A percentile compares a stretch with the other conserved stretches of the same genome.
These are phyloP conservation scores for Wilhelminamyces savonicus DNA, from an alignment of 805 yeast genomes.

Conservation along the genomic window DNA sequence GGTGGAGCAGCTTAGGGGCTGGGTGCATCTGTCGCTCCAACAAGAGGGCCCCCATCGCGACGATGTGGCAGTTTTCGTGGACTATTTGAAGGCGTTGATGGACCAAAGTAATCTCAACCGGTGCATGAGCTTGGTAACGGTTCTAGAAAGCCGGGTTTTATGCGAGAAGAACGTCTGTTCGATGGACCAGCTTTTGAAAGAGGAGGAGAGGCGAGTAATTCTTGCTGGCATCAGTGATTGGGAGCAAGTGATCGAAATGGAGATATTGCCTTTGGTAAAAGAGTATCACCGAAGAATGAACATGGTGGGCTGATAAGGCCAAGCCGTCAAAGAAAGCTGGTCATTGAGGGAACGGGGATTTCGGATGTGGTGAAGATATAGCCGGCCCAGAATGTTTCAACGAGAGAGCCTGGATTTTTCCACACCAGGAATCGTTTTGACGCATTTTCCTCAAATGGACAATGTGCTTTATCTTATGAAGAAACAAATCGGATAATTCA, in stretches of 20 bases:
- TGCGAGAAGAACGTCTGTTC: constrained; percentile 4
- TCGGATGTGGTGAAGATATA: too few relatives aligned
- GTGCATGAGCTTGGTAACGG: constrained; percentile 12
- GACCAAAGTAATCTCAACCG: constrained; percentile 8
- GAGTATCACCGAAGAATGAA: neutral
- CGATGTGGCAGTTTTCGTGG: constrained; percentile 17
- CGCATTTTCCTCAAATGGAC: too few relatives aligned
- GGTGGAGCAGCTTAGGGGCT: constrained; percentile 13
- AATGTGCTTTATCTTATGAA: too few relatives aligned
- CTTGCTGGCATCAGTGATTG: constrained; percentile 12
- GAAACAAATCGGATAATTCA: too few relatives aligned
- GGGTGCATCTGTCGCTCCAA: constrained; percentile 19
- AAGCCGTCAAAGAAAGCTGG: too few relatives aligned
- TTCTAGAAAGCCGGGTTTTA: constrained; percentile 3
- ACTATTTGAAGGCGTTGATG: constrained; percentile 12
- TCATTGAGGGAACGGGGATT: too few relatives aligned
- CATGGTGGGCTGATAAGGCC: too few relatives aligned
- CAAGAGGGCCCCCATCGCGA: constrained; percentile 32
- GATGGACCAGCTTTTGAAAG: neutral
- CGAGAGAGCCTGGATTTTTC: too few relatives aligned
- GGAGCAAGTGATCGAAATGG: constrained; percentile 1
- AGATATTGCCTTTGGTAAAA: neutral
- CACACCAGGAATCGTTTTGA: too few relatives aligned
- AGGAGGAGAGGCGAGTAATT: constrained; percentile 7
- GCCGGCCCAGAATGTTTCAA: too few relatives aligned